Evolutionary conservation across 2,329 filamentous ascomycete genomes (phyloP), one percentile per base, ranked within the genome.

Genomic region (Colletotrichum sp.): DNA sequence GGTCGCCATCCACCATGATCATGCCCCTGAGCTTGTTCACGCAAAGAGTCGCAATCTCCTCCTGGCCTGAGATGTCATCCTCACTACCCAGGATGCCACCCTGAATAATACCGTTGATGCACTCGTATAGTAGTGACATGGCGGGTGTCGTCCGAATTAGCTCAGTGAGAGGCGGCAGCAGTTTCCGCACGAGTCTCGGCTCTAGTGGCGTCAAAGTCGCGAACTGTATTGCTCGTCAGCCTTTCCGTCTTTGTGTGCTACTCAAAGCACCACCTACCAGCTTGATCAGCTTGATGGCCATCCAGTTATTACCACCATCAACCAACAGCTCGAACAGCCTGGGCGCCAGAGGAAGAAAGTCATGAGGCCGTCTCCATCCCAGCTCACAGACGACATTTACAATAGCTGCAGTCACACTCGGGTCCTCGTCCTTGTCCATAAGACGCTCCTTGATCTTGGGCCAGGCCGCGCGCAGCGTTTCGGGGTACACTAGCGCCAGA

Each of bases 231-330:
- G 18, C 13, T 5, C 13, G 68, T 78, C 68, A 78, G 71, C 26
- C 60, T n/a, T 39, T 12, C 36, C 7, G 21, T 9, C n/a, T 21
- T n/a, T 3, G 6, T 9, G 15, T 18, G 10, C 36, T 16, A 32
- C 16, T 28, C 10, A 18, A 28, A 26, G 21, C 8, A 26, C 16
- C 39, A 87, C 91, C 79, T 84, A 96, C 95, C 78, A 99, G 90
- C 86, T 99, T 99, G 84, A 99, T 99, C 78, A 99, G 92, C 84
- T 99, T 99, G 83, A 99, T 99, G 75, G 96, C 96, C 96, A 99
- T 99, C 97, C 97, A 99, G 85, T 99, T 99, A 85, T 99, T 99
- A 49, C 94, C 94, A 72, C 96, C 94, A 77, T 98, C 94, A 15
- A 98, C 96, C 30, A 99, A 88, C 21, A 99, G 89, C 82, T 98